These are phyloP conservation scores for Pythium pyrilobum DNA, from an alignment of 352 stramenopile species.

Conservation along the genomic window DNA sequence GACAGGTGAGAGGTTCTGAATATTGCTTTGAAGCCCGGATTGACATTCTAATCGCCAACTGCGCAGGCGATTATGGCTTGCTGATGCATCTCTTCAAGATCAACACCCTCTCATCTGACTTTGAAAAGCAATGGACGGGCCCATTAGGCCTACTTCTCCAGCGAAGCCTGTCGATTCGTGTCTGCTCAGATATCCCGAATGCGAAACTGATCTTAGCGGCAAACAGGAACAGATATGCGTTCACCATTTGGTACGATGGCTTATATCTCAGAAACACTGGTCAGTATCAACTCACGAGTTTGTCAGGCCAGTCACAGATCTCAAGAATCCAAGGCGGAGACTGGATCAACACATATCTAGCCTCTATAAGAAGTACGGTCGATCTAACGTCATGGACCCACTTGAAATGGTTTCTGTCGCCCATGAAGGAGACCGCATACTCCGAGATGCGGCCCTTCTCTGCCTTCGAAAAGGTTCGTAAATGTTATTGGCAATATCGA, in stretches of 20 bases:
- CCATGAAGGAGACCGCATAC: background rate
- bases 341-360: slow-evolving; percentile 1
- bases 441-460: background rate
- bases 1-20: background rate
- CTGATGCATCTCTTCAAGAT: slow-evolving; percentile 11
- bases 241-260: slow-evolving; percentile 18
- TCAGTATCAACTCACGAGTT: no score
- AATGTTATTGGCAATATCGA: no score
- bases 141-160: slow-evolving; percentile 11
- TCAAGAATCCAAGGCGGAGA: slow-evolving; percentile 4
- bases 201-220: slow-evolving; percentile 18
- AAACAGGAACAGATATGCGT: slow-evolving; percentile 8
- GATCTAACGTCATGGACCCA: slow-evolving; percentile 11
- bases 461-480: slow-evolving; percentile 21
- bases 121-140: background rate
- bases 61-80: slow-evolving; percentile 16
- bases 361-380: slow-evolving; percentile 4
- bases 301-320: slow-evolving; percentile 11
- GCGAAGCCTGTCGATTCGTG: slow-evolving; percentile 12
- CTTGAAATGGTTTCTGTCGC: slow-evolving; percentile 11
- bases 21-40: no score
- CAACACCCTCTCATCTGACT: background rate
- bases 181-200: slow-evolving; percentile 5
- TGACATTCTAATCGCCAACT: background rate
- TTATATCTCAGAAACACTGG: no score